A percentile compares a stretch with the other conserved stretches of the same genome.
Conservation (phyloP, 169 alveolate genomes). For the Eimeria falciformis region DNA sequence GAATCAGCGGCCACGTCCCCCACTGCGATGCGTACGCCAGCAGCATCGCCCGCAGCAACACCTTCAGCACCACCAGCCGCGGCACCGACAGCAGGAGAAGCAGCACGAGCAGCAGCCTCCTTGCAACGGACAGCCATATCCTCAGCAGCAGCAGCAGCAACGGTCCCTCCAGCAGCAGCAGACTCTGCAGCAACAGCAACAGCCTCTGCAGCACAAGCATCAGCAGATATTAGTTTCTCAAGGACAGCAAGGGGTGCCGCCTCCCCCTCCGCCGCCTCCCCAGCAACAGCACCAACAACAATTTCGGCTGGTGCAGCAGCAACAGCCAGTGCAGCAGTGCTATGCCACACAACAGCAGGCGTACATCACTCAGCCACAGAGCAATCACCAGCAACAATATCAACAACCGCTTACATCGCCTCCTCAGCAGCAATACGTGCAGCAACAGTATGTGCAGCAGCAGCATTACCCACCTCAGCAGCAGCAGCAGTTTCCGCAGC, state of each 20-base stretch:
- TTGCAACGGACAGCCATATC: background rate
- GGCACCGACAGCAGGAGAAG: slow-evolving; percentile 34
- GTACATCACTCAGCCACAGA: background rate
- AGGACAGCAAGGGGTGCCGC: background rate
- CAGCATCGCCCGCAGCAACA: slow-evolving; percentile 12
- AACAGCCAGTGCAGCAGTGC: background rate
- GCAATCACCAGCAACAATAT: background rate
- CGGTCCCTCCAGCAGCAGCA: background rate
- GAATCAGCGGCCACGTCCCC: background rate
- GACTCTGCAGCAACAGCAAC: background rate
- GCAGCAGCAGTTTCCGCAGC: background rate
- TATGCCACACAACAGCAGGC: slow-evolving; percentile 9
- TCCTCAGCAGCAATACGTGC: background rate
- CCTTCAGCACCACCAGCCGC: background rate
- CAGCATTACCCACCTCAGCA: background rate
- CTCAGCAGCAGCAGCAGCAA: background rate
- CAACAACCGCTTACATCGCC: background rate
- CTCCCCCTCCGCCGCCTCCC: no score
- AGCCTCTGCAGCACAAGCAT: background rate
- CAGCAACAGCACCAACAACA: background rate
- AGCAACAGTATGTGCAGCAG: slow-evolving; percentile 28
- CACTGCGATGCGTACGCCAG: background rate
- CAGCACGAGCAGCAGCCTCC: slow-evolving; percentile 9
- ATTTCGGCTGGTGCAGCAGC: background rate
- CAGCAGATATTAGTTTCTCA: background rate